Percentiles rank a stretch among this genome's conserved stretches.
phyloP scores from a whole-genome alignment of 2,329 filamentous ascomycete genomes.

The Phialocephala sp. region DNA sequence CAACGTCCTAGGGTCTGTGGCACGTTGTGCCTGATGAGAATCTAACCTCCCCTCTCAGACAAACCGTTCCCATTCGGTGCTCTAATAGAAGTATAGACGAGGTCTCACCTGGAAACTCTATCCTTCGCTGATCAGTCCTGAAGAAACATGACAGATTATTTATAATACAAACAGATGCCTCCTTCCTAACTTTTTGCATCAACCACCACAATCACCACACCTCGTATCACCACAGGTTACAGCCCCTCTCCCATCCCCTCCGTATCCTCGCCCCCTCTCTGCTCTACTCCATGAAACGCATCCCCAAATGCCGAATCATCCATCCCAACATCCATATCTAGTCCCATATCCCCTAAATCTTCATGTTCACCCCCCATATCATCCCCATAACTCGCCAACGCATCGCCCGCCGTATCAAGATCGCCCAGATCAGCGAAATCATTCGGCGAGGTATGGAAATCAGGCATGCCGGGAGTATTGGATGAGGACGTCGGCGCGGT shows the following conservation, averaged over 20 bases:
- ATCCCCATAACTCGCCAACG: conserved; percentile 68
- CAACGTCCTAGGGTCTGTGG: too few relatives aligned
- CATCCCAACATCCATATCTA: conserved; percentile 64
- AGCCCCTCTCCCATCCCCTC: conserved; percentile 8
- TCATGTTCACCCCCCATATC: conserved; percentile 42
- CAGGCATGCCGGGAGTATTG: conserved; percentile 34
- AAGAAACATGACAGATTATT: too few relatives aligned
- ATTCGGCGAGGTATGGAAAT: conserved; percentile 51
- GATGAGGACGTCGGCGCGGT: conserved; percentile 24
- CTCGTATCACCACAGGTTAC: too few relatives aligned
- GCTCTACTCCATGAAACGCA: conserved; percentile 71
- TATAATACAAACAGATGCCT: too few relatives aligned
- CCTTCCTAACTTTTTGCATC: too few relatives aligned
- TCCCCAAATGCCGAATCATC: conserved; percentile 85
- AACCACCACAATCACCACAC: too few relatives aligned
- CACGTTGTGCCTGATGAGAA: too few relatives aligned
- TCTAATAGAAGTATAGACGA: too few relatives aligned
- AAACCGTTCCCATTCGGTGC: too few relatives aligned
- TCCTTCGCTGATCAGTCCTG: too few relatives aligned
- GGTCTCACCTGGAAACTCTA: too few relatives aligned
- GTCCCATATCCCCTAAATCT: conserved; percentile 47
- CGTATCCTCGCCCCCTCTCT: conserved; percentile 29
- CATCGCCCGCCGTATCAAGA: conserved; percentile 74
- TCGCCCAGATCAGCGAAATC: conserved; percentile 70
- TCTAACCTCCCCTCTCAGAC: too few relatives aligned